A percentile compares a stretch with the other conserved stretches of the same genome.
phyloP scores from a whole-genome alignment of 345 rosid species.

The Clausena lansium region DNA sequence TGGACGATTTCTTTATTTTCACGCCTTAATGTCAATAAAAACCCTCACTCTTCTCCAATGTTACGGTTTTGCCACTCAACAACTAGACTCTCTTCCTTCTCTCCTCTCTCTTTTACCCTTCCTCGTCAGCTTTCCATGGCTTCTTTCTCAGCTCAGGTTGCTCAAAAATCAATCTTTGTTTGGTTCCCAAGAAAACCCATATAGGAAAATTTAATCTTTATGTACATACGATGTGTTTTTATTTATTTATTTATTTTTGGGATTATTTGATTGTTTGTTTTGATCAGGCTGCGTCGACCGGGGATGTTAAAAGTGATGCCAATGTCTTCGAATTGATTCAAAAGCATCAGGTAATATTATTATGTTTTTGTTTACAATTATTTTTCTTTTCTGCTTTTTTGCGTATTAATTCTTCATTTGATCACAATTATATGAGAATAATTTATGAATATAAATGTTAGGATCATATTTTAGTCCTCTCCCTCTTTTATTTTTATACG shows the following conservation, averaged over 20 bases:
- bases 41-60: constrained; percentile 21
- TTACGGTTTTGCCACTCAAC: constrained; percentile 27
- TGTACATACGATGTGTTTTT: background rate
- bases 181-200: background rate
- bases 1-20: constrained; percentile 22
- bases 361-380: background rate
- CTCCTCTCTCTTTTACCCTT: constrained; percentile 17
- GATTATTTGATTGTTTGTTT: constrained; percentile 7
- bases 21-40: constrained; percentile 26
- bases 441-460: background rate
- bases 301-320: constrained; percentile 43
- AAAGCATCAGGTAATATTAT: constrained; percentile 63
- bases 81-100: constrained; percentile 1
- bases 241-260: background rate
- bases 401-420: background rate
- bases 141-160: constrained; percentile 50
- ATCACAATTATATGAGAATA: background rate
- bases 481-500: background rate
- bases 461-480: background rate
- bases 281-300: constrained; percentile 55
- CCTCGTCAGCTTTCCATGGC: constrained; percentile 54
- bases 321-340: constrained; percentile 70
- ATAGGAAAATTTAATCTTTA: no score
- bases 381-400: background rate
- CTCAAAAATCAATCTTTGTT: background rate